Base-by-base conservation (phyloP, 2,329 filamentous ascomycete genomes). In the Myriosclerotinia duriaeana region DNA sequence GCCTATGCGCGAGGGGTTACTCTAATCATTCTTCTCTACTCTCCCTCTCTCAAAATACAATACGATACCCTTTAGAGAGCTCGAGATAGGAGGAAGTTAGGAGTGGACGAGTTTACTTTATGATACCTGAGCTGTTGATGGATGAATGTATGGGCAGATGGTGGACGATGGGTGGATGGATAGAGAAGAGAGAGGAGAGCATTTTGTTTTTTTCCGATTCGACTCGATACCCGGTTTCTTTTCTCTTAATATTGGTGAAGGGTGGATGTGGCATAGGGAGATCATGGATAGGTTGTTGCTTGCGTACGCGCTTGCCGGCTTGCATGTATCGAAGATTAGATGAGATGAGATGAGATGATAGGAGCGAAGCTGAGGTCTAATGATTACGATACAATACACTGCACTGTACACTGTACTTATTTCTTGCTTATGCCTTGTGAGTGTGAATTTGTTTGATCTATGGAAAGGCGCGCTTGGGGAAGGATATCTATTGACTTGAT, bases 211-310 rank as follows among this genome's bases (percentile, higher is more conserved):
- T 60, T 60, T 60, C 44, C 58, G 30, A 61, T 61, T 61, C 58
- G 58, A 50, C 14, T 61, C 58, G 58, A 61, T 61, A 61, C 58
- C 58, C 58, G 44, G 34, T 61, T 60, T 61, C 58, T 61, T 61
- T 61, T 61, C 58, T 61, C 34, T 38, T 61, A 61, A 50, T 61
- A 38, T 38, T 60, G n/a, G 30, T 15, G 44, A 48, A 48, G 30
- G 42, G 26, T 5, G 20, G 44, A 17, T 34, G 30, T 34, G 30
- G 30, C 30, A 34, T 3, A 34, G n/a, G 20, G 14, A 61, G 58
- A 61, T 60, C 34, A 60, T 26, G 44, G 3, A 26, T 50, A 44
- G 44, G 20, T 60, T 3, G 5, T 26, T 36, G 56, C 30, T 38
- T 26, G 58, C 30, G 30, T 34, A 34, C 30, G 30, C 4, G 30